Conservation (phyloP, 2,329 filamentous ascomycete species). For the Penicillium griseofulvum region DNA sequence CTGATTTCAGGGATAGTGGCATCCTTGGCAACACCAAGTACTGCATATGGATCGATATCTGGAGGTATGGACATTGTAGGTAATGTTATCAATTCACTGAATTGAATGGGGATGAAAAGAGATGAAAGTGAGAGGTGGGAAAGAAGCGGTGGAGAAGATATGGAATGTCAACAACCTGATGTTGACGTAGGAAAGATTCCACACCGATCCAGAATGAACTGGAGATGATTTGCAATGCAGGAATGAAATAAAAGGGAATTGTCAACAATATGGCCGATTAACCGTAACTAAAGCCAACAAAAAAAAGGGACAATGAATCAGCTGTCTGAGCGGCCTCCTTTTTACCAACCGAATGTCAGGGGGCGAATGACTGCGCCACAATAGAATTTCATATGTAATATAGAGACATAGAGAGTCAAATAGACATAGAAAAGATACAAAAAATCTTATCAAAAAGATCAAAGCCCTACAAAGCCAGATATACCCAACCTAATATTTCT, state of each 20-base stretch:
- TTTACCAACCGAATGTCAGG: conserved; percentile 3
- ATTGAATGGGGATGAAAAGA: conserved; percentile 6
- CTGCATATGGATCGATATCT: conserved; percentile 71
- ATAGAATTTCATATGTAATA: background rate
- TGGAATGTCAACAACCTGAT: conserved; percentile 11
- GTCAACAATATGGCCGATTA: background rate
- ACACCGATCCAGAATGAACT: conserved; percentile 23
- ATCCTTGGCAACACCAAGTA: conserved; percentile 70
- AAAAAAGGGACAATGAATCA: background rate
- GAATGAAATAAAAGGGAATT: background rate
- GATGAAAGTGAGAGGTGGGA: conserved; percentile 7
- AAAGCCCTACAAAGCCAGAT: background rate
- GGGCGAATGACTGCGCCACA: conserved; percentile 10
- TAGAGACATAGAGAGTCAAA: background rate
- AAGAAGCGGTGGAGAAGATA: conserved; percentile 25
- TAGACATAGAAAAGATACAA: background rate
- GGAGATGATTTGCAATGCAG: conserved; percentile 8
- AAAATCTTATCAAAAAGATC: background rate
- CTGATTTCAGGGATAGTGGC: conserved; percentile 71
- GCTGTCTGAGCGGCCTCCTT: background rate
- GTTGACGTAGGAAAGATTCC: conserved; percentile 18
- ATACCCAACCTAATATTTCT: background rate
- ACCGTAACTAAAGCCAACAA: background rate
- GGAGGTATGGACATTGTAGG: conserved; percentile 27
- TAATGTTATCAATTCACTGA: conserved; percentile 16